Conservation (phyloP, 75 land plant species). For the Cryptomeria japonica region DNA sequence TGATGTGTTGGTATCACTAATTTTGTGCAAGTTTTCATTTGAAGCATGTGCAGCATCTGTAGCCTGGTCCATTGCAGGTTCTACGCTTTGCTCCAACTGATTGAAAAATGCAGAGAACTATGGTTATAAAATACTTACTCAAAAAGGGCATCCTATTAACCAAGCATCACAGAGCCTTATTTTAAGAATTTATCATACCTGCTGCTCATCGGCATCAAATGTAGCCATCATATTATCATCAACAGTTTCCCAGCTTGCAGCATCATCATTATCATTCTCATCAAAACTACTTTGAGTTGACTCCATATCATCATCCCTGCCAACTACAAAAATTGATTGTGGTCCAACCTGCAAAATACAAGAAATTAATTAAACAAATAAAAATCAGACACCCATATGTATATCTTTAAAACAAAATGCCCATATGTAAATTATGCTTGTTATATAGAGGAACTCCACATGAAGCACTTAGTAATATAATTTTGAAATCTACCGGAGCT, state of each 20-base stretch:
- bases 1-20: slow-evolving; percentile 29
- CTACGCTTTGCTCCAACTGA: not conserved
- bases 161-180: not conserved
- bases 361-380: not conserved
- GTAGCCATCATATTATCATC: slow-evolving; percentile 54
- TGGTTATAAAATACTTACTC: not conserved
- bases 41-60: not conserved
- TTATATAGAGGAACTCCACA: not conserved
- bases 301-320: slow-evolving; percentile 85
- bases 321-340: slow-evolving; percentile 90
- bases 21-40: slow-evolving; percentile 27
- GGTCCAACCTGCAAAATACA: not conserved
- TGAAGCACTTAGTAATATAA: no score
- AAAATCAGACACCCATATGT: not conserved
- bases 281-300: slow-evolving; percentile 56
- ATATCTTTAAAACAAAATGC: no score
- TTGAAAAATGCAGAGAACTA: not conserved
- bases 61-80: slow-evolving; percentile 18
- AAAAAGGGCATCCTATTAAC: not conserved
- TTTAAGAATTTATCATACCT: slow-evolving; percentile 35
- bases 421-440: no score
- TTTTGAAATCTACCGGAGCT: no score
- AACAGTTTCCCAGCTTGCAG: slow-evolving; percentile 97
- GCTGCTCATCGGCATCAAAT: slow-evolving; percentile 36
- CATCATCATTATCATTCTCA: slow-evolving; percentile 60